phyloP scores from a whole-genome alignment of 768 basidiomycete species.

The Trametes gibbosa region DNA sequence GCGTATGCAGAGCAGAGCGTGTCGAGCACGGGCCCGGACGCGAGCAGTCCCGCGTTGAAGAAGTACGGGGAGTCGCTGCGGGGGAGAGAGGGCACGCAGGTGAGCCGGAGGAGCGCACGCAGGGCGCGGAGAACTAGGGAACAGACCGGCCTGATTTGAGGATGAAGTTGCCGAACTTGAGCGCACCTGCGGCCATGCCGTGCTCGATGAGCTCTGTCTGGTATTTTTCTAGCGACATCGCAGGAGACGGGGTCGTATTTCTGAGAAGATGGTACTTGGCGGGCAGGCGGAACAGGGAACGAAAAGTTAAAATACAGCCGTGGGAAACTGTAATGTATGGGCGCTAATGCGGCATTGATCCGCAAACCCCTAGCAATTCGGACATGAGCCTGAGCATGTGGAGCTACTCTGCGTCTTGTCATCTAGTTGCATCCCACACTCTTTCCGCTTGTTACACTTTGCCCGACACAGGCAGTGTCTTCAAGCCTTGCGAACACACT shows the following conservation, averaged over 20 bases:
- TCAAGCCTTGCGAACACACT: too few species aligned
- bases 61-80: slow-evolving; percentile 89
- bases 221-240: slow-evolving; percentile 41
- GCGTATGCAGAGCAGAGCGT: slow-evolving; percentile 83
- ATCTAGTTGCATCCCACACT: too few species aligned
- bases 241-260: neutral
- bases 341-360: too few species aligned
- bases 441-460: too few species aligned
- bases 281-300: neutral
- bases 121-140: neutral
- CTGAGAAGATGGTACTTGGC: neutral
- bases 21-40: slow-evolving; percentile 76
- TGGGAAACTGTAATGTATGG: too few species aligned
- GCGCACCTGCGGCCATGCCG: slow-evolving; percentile 65
- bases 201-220: slow-evolving; percentile 68
- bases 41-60: slow-evolving; percentile 91
- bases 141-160: slow-evolving; percentile 93
- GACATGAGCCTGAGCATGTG: too few species aligned
- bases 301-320: neutral
- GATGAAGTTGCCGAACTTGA: slow-evolving; percentile 89
- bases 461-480: too few species aligned
- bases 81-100: neutral
- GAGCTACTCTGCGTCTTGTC: too few species aligned
- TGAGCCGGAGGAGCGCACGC: slow-evolving; percentile 1
- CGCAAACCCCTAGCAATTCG: too few species aligned